Evolutionary conservation across 1,284 basidiomycete species (phyloP).

Genomic region (Prillingera fragicola): DNA sequence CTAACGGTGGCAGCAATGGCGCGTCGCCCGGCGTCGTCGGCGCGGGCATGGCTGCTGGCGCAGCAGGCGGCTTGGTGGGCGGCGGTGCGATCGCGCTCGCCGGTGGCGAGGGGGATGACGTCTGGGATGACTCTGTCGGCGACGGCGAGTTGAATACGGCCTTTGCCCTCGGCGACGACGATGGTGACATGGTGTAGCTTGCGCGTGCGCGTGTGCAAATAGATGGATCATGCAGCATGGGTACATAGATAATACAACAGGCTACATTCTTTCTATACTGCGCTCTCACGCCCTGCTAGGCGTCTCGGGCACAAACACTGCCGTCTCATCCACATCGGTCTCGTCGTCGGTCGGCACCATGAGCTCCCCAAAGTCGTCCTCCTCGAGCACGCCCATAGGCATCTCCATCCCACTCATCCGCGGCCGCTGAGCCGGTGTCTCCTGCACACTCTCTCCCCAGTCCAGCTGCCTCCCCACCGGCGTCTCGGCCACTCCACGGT

Average conservation of each 20-base stretch:
- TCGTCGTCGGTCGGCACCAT: conserved; percentile 46
- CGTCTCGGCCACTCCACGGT: conserved; percentile 9
- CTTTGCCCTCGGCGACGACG: conserved; percentile 4
- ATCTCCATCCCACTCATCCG: background rate
- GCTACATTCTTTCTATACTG: conserved; percentile 6
- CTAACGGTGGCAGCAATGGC: too few species aligned
- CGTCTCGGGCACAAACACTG: conserved; percentile 24
- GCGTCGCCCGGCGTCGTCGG: background rate
- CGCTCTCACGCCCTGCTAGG: conserved; percentile 8
- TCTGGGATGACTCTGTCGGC: conserved; percentile 33
- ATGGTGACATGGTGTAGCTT: conserved; percentile 3
- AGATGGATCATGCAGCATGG: background rate
- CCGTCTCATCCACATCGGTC: conserved; percentile 12
- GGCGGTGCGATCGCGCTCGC: conserved; percentile 3
- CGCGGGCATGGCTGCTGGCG: background rate
- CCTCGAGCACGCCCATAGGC: conserved; percentile 8
- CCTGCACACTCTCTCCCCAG: too few species aligned
- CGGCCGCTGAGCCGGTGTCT: too few species aligned
- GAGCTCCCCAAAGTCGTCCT: conserved; percentile 32
- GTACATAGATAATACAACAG: background rate
- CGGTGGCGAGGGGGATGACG: conserved; percentile 7
- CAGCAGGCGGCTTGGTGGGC: conserved; percentile 2
- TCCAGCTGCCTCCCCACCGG: conserved; percentile 1
- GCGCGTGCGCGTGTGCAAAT: background rate
- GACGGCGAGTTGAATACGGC: conserved; percentile 1